A percentile compares a stretch with the other conserved stretches of the same genome.
phyloP scores from a whole-genome alignment of 495 filamentous ascomycete species.

The Aspergillus bertholletiae region DNA sequence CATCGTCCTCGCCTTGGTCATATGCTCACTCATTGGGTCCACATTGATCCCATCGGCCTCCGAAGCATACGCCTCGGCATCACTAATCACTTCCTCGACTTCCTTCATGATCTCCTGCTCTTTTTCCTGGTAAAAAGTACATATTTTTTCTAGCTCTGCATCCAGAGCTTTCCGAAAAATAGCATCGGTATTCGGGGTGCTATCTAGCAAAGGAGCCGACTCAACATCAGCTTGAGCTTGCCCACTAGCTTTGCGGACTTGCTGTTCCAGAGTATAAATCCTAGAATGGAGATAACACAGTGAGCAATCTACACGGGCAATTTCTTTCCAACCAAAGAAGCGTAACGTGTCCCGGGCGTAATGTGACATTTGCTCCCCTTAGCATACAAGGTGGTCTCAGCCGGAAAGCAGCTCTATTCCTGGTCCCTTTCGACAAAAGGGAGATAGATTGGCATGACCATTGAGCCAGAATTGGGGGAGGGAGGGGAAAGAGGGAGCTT shows the following conservation, averaged over 20 bases:
- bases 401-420: background rate
- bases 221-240: constrained; percentile 62
- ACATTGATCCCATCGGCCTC: constrained; percentile 56
- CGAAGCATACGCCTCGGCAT: constrained; percentile 68
- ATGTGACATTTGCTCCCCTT: background rate
- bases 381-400: background rate
- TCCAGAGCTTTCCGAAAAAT: constrained; percentile 80
- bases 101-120: constrained; percentile 81
- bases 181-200: constrained; percentile 62
- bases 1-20: constrained; percentile 38
- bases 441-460: no score
- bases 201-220: constrained; percentile 74
- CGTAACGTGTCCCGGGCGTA: background rate
- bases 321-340: background rate
- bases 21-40: constrained; percentile 49
- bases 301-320: background rate
- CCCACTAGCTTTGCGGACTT: constrained; percentile 52
- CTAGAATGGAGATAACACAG: constrained; percentile 40
- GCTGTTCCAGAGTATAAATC: constrained; percentile 90
- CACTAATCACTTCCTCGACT: constrained; percentile 69
- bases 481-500: background rate
- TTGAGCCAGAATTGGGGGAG: no score
- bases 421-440: background rate
- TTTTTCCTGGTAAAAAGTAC: constrained; percentile 82
- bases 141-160: constrained; percentile 88